These are phyloP conservation scores for Monosporascus ibericus DNA, from an alignment of 2,329 filamentous ascomycete genomes.

Conservation along the genomic window DNA sequence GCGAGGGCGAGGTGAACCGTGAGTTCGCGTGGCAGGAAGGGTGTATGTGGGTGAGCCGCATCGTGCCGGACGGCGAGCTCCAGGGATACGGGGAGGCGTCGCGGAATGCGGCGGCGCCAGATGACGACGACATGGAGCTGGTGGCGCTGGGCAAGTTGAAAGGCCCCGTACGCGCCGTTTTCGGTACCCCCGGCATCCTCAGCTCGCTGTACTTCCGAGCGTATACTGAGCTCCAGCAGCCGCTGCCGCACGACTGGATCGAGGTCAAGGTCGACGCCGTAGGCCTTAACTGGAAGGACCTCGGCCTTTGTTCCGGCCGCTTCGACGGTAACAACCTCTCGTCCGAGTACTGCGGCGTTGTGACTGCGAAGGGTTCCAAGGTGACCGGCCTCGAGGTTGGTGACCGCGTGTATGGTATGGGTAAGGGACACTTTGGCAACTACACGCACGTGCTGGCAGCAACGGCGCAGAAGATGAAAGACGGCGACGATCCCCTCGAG, in stretches of 20 bases:
- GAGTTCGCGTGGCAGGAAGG: conserved; percentile 25
- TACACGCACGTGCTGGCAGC: conserved; percentile 14
- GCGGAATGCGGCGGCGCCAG: too few species aligned
- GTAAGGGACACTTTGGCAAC: conserved; percentile 17
- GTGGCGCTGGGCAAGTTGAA: conserved; percentile 6
- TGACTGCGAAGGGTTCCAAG: conserved; percentile 12
- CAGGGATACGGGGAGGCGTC: too few species aligned
- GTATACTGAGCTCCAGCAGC: conserved; percentile 11
- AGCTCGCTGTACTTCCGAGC: conserved; percentile 21
- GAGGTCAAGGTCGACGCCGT: conserved; percentile 23
- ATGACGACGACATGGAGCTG: too few species aligned
- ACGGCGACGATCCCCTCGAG: conserved; percentile 8
- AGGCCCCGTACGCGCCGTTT: conserved; percentile 16
- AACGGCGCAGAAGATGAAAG: conserved; percentile 13
- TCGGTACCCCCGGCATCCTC: conserved; percentile 22
- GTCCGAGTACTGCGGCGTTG: conserved; percentile 12
- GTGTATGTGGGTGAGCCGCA: conserved; percentile 23
- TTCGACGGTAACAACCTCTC: conserved; percentile 16
- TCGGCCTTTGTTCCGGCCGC: conserved; percentile 15
- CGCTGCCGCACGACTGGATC: conserved; percentile 15
- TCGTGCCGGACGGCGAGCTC: conserved; percentile 13
- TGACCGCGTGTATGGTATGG: conserved; percentile 20
- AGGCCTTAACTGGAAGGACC: conserved; percentile 22
- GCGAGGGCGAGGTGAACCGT: conserved; percentile 10
- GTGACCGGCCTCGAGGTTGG: conserved; percentile 12